A percentile compares a stretch with the other conserved stretches of the same genome.
These are phyloP conservation scores for Phanerochaete sordida DNA, from an alignment of 768 basidiomycete genomes.

Conservation along the genomic window DNA sequence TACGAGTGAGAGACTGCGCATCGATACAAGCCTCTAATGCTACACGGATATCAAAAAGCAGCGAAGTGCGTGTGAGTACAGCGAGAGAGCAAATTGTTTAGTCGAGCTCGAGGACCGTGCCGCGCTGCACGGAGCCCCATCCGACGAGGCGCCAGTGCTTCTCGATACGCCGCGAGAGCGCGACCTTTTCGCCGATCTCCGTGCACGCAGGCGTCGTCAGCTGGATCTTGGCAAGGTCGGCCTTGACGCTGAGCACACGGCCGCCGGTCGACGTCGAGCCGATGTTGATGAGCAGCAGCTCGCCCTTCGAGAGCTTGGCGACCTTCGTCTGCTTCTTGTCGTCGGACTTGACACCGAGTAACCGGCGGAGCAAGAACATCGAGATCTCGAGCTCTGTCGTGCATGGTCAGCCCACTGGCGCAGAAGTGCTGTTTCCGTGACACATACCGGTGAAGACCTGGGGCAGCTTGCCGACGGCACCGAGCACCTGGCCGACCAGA, in stretches of 20 bases:
- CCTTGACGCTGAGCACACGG: constrained; percentile 90
- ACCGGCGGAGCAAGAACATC: constrained; percentile 89
- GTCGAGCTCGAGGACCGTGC: constrained; percentile 79
- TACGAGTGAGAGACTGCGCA: constrained; percentile 9
- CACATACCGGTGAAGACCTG: constrained; percentile 81
- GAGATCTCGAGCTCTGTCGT: constrained; percentile 81
- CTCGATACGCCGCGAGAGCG: constrained; percentile 89
- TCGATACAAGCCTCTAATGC: constrained; percentile 23
- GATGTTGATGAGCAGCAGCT: constrained; percentile 94
- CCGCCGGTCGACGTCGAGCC: constrained; percentile 97
- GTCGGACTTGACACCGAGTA: constrained; percentile 97
- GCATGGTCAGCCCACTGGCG: not conserved
- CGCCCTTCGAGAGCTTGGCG: constrained; percentile 86
- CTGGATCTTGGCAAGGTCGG: constrained; percentile 91
- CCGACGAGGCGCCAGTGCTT: constrained; percentile 97
- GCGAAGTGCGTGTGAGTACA: constrained; percentile 8
- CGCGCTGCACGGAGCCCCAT: constrained; percentile 82
- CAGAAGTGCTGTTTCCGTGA: not conserved
- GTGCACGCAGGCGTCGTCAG: constrained; percentile 94
- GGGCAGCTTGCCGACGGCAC: constrained; percentile 91
- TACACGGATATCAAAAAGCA: constrained; percentile 17
- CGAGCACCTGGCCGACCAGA: constrained; percentile 93
- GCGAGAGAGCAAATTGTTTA: constrained; percentile 21
- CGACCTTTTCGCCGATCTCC: constrained; percentile 97
- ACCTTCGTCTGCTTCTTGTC: constrained; percentile 99